These are phyloP conservation scores for Euryodendron excelsum DNA, from an alignment of 148 eudicot species.

Conservation along the genomic window DNA sequence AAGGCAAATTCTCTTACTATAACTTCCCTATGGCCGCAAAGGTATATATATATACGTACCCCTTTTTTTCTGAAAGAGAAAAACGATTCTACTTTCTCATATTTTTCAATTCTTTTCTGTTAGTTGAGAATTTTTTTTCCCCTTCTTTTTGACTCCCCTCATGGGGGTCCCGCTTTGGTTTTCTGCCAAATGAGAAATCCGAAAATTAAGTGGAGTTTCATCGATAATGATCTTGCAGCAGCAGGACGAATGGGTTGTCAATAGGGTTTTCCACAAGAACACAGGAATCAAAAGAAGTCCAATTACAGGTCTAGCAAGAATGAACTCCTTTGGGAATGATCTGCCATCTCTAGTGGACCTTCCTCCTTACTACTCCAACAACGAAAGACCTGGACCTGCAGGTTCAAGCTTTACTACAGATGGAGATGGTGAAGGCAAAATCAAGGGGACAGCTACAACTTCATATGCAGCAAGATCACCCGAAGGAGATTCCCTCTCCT, in stretches of 20 bases:
- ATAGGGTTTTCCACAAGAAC: slow-evolving; percentile 46
- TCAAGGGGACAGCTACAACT: slow-evolving; percentile 15
- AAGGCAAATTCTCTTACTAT: slow-evolving; percentile 42
- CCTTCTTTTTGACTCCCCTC: too few species aligned
- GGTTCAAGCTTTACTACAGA: slow-evolving; percentile 24
- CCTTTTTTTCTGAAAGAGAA: too few species aligned
- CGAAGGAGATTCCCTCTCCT: slow-evolving; percentile 14
- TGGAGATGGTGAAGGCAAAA: neutral
- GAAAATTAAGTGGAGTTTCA: too few species aligned
- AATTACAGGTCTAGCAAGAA: slow-evolving; percentile 9
- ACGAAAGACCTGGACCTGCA: slow-evolving; percentile 7
- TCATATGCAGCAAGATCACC: neutral
- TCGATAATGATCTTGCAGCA: too few species aligned
- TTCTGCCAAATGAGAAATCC: too few species aligned
- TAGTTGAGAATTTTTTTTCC: too few species aligned
- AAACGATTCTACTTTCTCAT: too few species aligned
- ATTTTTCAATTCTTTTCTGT: too few species aligned
- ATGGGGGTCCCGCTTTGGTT: too few species aligned
- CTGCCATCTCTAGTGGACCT: slow-evolving; percentile 37
- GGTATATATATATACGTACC: slow-evolving; percentile 19
- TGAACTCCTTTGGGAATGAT: slow-evolving; percentile 28
- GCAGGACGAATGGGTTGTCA: slow-evolving; percentile 58
- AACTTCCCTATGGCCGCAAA: slow-evolving; percentile 37
- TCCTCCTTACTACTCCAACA: neutral
- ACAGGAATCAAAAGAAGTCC: slow-evolving; percentile 25